These are phyloP conservation scores for Ascochyta fabae DNA, from an alignment of 2,329 filamentous ascomycete species.

Conservation along the genomic window DNA sequence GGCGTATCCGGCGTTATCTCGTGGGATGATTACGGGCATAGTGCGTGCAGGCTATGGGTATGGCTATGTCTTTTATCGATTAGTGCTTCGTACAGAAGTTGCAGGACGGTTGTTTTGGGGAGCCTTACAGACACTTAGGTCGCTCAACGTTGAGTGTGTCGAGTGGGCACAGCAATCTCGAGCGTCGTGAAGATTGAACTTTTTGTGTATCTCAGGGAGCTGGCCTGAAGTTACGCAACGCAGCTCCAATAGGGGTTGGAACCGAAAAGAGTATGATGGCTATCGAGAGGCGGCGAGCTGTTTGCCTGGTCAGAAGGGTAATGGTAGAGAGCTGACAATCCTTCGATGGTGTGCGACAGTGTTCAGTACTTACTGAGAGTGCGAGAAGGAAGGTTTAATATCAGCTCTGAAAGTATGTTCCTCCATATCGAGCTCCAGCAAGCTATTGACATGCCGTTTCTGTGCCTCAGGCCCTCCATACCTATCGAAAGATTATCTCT, in stretches of 20 bases:
- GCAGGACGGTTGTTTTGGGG: too few species aligned
- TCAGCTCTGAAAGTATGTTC: neutral
- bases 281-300: too few species aligned
- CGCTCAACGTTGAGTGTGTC: neutral
- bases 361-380: neutral
- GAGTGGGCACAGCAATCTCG: neutral
- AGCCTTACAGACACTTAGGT: neutral
- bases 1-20: constrained; percentile 19
- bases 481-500: neutral
- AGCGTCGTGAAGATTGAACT: too few species aligned
- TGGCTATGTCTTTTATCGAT: neutral
- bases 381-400: neutral
- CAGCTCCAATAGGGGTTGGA: neutral
- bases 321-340: too few species aligned
- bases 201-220: neutral
- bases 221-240: neutral
- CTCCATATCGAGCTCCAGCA: neutral
- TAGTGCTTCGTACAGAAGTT: too few species aligned
- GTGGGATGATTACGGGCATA: constrained; percentile 9
- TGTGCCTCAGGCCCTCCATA: neutral
- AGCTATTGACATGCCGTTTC: neutral
- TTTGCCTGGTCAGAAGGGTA: too few species aligned
- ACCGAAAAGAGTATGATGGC: neutral
- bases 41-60: too few species aligned
- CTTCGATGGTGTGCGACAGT: too few species aligned